Evolutionary conservation across 805 yeast genomes (phyloP), one percentile per base, ranked within the genome.

Genomic region (Wickerhamiella galacta): DNA sequence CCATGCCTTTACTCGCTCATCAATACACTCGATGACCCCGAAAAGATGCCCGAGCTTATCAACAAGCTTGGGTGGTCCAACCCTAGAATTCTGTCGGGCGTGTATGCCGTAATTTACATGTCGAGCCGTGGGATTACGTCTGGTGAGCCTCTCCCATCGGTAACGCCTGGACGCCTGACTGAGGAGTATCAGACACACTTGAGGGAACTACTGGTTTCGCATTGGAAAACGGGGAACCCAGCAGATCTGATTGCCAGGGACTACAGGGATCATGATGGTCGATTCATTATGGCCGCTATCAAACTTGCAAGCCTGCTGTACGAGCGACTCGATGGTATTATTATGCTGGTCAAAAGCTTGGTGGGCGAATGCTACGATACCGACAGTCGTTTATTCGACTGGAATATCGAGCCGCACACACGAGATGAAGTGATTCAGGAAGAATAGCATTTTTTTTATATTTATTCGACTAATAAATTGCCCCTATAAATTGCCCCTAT

Each of bases 191-290:
- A n/a, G n/a, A n/a, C n/a, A n/a, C n/a, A n/a, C n/a, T n/a, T n/a
- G n/a, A n/a, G n/a, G n/a, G n/a, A n/a, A n/a, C n/a, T n/a, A n/a
- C n/a, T n/a, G n/a, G n/a, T n/a, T n/a, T n/a, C n/a, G n/a, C n/a
- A n/a, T n/a, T n/a, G n/a, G n/a, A n/a, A n/a, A n/a, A n/a, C n/a
- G n/a, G n/a, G n/a, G n/a, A n/a, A n/a, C n/a, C 7, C 12, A 6
- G 7, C 9, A 7, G 21, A 11, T 8, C n/a, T 17, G 12, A 17
- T 16, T 11, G 28, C 11, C 21, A 6, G 4, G 16, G 30, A 33
- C 4, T 37, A 31, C 19, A 2, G 19, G n/a, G 30, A 35, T 10
- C 33, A 19, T 12, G 55, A 52, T 29, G 51, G 52, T 0, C 35
- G 44, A 11, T n/a, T n/a, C n/a, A n/a, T n/a, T n/a, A 34, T 46